phyloP scores from a whole-genome alignment of 2,329 filamentous ascomycete species.

The Xylariaceae sp. region DNA sequence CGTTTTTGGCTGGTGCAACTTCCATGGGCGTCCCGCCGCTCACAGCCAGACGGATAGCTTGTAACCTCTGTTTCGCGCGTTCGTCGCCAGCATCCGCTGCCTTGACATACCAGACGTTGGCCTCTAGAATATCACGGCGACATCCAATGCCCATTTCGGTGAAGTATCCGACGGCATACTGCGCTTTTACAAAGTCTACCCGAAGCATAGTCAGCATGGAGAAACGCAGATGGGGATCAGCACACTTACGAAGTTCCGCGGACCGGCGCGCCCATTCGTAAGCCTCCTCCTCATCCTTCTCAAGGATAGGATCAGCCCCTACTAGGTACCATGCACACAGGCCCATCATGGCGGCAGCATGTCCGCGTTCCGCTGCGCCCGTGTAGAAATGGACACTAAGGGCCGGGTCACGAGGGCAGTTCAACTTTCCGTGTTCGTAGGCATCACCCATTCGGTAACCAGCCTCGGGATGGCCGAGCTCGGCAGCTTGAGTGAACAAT shows the following conservation, averaged over 20 bases:
- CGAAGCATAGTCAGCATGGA: constrained; percentile 18
- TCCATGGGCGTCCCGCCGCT: constrained; percentile 55
- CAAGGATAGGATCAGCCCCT: constrained; percentile 83
- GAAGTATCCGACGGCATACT: constrained; percentile 95
- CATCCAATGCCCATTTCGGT: constrained; percentile 98
- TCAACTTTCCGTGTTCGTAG: constrained; percentile 86
- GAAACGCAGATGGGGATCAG: not conserved
- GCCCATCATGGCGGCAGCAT: constrained; percentile 92
- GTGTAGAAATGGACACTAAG: constrained; percentile 98
- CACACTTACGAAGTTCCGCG: constrained; percentile 71
- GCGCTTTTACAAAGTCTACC: constrained; percentile 67
- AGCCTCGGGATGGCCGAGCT: constrained; percentile 82
- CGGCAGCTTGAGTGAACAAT: constrained; percentile 88
- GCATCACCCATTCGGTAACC: constrained; percentile 89
- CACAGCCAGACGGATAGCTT: constrained; percentile 81
- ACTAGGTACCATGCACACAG: constrained; percentile 98
- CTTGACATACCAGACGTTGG: constrained; percentile 97
- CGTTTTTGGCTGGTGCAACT: constrained; percentile 47
- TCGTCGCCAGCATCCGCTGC: constrained; percentile 90
- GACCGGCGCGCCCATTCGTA: constrained; percentile 93
- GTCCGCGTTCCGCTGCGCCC: constrained; percentile 76
- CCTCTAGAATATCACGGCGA: constrained; percentile 87
- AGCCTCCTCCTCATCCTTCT: constrained; percentile 93
- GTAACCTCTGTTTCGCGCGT: constrained; percentile 78
- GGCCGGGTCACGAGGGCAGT: constrained; percentile 84